These are phyloP conservation scores for Celoporthe dispersa DNA, from an alignment of 2,329 filamentous ascomycete genomes.

Conservation along the genomic window DNA sequence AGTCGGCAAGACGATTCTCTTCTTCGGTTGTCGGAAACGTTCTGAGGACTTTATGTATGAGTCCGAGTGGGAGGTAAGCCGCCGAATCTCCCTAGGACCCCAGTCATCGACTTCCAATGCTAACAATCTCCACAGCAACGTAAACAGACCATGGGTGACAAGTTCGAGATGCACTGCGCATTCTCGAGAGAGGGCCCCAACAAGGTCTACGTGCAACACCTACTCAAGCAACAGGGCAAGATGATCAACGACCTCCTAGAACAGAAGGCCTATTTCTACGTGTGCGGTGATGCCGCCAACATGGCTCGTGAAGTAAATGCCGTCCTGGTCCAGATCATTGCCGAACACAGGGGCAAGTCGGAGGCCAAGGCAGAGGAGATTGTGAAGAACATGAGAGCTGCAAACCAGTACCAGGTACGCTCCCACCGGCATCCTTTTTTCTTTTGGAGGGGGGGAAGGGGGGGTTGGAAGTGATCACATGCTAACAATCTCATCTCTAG, in stretches of 20 bases:
- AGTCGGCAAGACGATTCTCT: constrained; percentile 86
- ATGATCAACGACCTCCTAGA: constrained; percentile 86
- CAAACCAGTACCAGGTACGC: constrained; percentile 92
- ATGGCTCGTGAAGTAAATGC: constrained; percentile 95
- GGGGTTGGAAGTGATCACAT: neutral
- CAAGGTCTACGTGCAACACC: constrained; percentile 97
- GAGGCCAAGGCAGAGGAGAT: constrained; percentile 92
- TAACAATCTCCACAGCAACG: constrained; percentile 65
- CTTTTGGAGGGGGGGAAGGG: neutral
- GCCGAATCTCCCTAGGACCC: constrained; percentile 4
- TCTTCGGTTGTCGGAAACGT: constrained; percentile 90
- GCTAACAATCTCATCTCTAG: constrained; percentile 48
- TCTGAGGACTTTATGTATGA: constrained; percentile 93
- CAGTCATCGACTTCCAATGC: constrained; percentile 14
- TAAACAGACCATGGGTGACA: constrained; percentile 81
- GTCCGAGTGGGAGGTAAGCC: constrained; percentile 86
- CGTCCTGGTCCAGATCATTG: constrained; percentile 83
- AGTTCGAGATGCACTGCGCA: constrained; percentile 87
- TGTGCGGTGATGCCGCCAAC: constrained; percentile 96
- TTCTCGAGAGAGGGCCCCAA: constrained; percentile 88
- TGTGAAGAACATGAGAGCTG: constrained; percentile 93
- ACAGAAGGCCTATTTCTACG: constrained; percentile 92
- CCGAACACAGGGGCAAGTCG: constrained; percentile 79
- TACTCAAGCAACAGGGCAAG: constrained; percentile 79
- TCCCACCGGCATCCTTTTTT: constrained; percentile 5